Base-by-base conservation (phyloP, 495 filamentous ascomycete genomes). In the Talaromyces liani region DNA sequence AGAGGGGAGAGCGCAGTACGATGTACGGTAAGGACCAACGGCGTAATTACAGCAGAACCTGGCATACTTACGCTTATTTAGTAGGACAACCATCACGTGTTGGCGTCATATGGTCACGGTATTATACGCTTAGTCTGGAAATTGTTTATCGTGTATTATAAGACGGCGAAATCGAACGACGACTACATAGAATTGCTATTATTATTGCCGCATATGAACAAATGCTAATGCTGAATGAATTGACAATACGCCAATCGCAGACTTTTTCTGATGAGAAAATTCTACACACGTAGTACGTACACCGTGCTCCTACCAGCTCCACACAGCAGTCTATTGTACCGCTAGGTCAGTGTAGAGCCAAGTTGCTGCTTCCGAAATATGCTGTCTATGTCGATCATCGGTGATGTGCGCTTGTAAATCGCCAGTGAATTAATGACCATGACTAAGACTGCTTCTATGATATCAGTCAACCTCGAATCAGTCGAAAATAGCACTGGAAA, bases 11-110 rank as follows among this genome's bases (percentile, higher is more conserved):
- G 22, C 24, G 22, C 7, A 55, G 45, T 49, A 20, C 51, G 5
- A 0, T 55, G 51, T 55, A 55, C 51, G 25, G 51, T 29, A 29
- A 24, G 10, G 22, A 55, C 24, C 14, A 29, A 55, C 20, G 51
- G n/a, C 45, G 45, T 49, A 49, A 49, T 49, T 49, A 41, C 36
- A 41, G 36, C 36, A 16, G 36, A 41, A 41, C 36, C 36, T 16
- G 36, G 64, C 64, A 65, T 58, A 59, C 33, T 16, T 41, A 41
- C 36, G 14, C 36, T 16, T 41, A 41, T 5, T 41, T 41, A 16
- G 10, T 41, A 41, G 14, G 36, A 1, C 5, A 16, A 41, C 65
- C 72, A 71, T 79, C 77, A 79, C 77, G 77, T 79, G 76, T 71
- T 69, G 71, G 70, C 71, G 73, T 76, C 73, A 77, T 76, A 72